phyloP scores from a whole-genome alignment of 2,329 filamentous ascomycete genomes.

The Cercospora sp. region DNA sequence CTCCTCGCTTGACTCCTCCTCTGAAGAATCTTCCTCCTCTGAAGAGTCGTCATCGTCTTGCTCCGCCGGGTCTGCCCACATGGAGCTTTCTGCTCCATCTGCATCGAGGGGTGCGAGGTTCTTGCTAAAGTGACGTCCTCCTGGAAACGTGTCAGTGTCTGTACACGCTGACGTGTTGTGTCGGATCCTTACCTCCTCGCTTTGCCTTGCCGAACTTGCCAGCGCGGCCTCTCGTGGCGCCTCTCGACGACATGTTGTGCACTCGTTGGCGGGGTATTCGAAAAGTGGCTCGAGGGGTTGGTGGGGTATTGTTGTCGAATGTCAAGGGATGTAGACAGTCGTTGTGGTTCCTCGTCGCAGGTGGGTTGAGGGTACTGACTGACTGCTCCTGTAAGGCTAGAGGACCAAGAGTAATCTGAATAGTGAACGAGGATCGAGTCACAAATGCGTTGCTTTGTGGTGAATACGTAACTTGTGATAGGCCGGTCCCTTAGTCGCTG shows the following conservation, averaged over 20 bases:
- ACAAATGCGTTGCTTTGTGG: slow-evolving; percentile 1
- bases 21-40: slow-evolving; percentile 49
- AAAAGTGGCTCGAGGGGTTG: slow-evolving; percentile 7
- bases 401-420: background rate
- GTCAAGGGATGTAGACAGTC: background rate
- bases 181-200: slow-evolving; percentile 70
- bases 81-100: slow-evolving; percentile 83
- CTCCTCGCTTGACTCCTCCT: slow-evolving; percentile 46
- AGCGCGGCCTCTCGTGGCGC: slow-evolving; percentile 67
- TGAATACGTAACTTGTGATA: slow-evolving; percentile 12
- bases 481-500: slow-evolving; percentile 4
- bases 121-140: slow-evolving; percentile 92
- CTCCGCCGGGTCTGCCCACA: slow-evolving; percentile 68
- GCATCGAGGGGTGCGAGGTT: slow-evolving; percentile 84
- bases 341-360: slow-evolving; percentile 8
- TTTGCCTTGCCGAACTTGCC: slow-evolving; percentile 95
- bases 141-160: slow-evolving; percentile 49
- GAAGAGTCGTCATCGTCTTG: slow-evolving; percentile 56
- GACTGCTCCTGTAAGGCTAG: background rate
- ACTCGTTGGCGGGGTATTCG: slow-evolving; percentile 7
- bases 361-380: too few species aligned
- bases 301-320: slow-evolving; percentile 23
- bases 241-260: slow-evolving; percentile 51
- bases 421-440: slow-evolving; percentile 9
- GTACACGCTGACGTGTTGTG: background rate